Evolutionary conservation across 371 early-diverging fungal genomes (phyloP), one percentile per base, ranked within the genome.

Genomic region (Apophysomyces variabilis): DNA sequence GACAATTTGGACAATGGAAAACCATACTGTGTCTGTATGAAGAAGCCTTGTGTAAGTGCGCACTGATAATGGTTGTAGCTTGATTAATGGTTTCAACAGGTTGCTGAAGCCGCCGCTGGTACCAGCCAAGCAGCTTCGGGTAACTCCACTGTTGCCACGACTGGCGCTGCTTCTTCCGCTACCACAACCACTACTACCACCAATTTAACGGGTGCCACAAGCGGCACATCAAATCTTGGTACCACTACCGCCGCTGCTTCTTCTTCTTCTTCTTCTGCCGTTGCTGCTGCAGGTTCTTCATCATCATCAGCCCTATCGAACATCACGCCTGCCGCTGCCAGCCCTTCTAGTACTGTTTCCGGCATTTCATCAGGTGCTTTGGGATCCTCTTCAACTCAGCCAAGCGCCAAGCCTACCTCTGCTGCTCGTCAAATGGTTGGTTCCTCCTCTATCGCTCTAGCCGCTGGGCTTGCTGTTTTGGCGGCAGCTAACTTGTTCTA

Each of bases 1-100:
- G 72, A 72, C 60, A 72, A 72, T 63, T 61, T 72, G 37, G 72
- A 72, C 57, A 54, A 46, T 47, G 72, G 72, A 65, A 72, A 72
- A 68, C 59, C 72, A 36, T 72, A 65, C 66, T 72, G 72, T 47
- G 68, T 72, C 50, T 60, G 65, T 43, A 63, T 63, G 63, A 63
- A 56, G 56, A 63, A 63, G 21, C 54, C 54, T 50, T 50, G 54
- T 21, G 54, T 50, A 50, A 9, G 54, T 50, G n/a, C 9, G 1
- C 11, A 7, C 11, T 32, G 9, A 50, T 1, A 11, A 4, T 3
- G 7, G 11, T 50, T 9, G 1, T 7, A 21, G 16, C 32, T 50
- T 50, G 21, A 16, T 50, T 9, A 50, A n/a, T 16, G 5, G 9
- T 7, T 50, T 26, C 21, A 9, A 50, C 21, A 50, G 54, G 54